Conservation (phyloP, 805 yeast species). For the Nakazawaea populi region DNA sequence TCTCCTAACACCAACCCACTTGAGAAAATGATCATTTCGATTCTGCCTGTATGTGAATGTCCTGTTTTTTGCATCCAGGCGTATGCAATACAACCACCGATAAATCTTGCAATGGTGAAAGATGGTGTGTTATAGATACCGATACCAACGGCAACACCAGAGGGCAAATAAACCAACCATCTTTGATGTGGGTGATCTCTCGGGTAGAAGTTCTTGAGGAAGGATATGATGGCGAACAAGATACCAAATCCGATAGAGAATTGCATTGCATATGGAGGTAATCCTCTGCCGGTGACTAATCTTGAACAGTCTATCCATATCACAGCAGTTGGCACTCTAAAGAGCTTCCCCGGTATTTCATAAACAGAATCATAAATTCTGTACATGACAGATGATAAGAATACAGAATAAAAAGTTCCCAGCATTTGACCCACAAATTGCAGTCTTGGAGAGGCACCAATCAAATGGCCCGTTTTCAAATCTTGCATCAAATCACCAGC, state of each 20-base stretch:
- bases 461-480: constrained; percentile 84
- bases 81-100: constrained; percentile 75
- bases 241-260: constrained; percentile 58
- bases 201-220: constrained; percentile 52
- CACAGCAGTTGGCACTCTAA: constrained; percentile 90
- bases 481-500: constrained; percentile 99
- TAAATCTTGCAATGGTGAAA: constrained; percentile 86
- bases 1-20: constrained; percentile 93
- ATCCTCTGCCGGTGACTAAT: constrained; percentile 82
- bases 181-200: constrained; percentile 32
- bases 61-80: constrained; percentile 41
- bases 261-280: constrained; percentile 72
- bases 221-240: constrained; percentile 62
- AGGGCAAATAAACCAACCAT: constrained; percentile 61
- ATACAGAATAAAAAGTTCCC: constrained; percentile 81
- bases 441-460: constrained; percentile 89
- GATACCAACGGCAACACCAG: constrained; percentile 96
- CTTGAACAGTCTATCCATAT: constrained; percentile 97
- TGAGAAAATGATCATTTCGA: constrained; percentile 79
- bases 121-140: constrained; percentile 94
- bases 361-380: constrained; percentile 75
- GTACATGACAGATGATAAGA: constrained; percentile 79
- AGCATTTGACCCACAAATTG: constrained; percentile 87
- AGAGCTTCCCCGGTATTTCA: constrained; percentile 75
- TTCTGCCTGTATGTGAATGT: constrained; percentile 40